Evolutionary conservation across 192 early-diverging fungal species (phyloP), one percentile per base, ranked within the genome.

Genomic region (Jimgerdemannia flammicorona): DNA sequence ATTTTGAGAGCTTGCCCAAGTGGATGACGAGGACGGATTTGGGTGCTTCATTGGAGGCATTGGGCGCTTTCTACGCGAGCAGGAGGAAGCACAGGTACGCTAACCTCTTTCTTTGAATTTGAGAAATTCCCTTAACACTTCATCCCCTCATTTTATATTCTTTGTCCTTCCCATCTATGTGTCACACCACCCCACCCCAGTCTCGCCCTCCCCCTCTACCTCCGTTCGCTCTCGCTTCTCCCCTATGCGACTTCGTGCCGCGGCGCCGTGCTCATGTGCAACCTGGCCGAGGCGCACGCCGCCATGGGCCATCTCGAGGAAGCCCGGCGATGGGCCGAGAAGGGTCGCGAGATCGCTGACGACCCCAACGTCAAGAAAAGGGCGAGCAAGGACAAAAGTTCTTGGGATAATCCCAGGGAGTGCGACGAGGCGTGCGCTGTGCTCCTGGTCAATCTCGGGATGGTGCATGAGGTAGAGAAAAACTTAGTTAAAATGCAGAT

Each of bases 1-100:
- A 87, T 64, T 74, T 87, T 40, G 85, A 87, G 3, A 78, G 83
- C 44, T 65, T 90, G 64, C 88, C 88, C 18, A 70, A 66, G 3
- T 90, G 88, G 88, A 75, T 90, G 77, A 88, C 83, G 7, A 75
- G 78, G 4, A 83, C 80, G 7, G 88, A 90, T 68, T 65, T 90
- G 4, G 87, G 88, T 44, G 85, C 84, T 7, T 80, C 85, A 41
- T 73, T 90, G 68, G 88, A 87, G 40, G 84, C 88, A 3, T 72
- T 90, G 17, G 88, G 78, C 40, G 72, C 78, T 3, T 90, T 90
- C 70, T 90, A 90, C 80, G 73, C 85, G 49, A 76, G 80, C 49
- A 77, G 82, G 71, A 72, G 80, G 20, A 81, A 84, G 20, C 85
- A 87, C 74, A 72, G 75, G 87, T 87, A 29, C 29, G 70, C 6